phyloP scores from a whole-genome alignment of 805 yeast species.

The Candida gorgasii region DNA sequence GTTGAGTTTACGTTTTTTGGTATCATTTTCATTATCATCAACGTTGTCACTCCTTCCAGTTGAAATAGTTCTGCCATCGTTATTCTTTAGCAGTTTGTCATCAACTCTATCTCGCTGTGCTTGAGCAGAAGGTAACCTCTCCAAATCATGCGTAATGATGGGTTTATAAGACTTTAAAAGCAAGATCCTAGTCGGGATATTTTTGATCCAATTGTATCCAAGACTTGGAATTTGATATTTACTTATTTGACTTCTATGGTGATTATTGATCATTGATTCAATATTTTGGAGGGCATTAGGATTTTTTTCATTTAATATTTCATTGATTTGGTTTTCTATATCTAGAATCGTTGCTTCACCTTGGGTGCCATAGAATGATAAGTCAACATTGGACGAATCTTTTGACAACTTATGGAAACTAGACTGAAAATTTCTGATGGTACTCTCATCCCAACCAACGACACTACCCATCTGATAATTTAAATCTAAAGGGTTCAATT shows the following conservation, averaged over 20 bases:
- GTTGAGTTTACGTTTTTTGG: not conserved
- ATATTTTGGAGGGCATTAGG: not conserved
- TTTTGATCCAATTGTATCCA: conserved; percentile 35
- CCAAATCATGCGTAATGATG: conserved; percentile 10
- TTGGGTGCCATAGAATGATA: not conserved
- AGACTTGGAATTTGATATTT: conserved; percentile 24
- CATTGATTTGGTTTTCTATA: conserved; percentile 3
- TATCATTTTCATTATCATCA: not conserved
- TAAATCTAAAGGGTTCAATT: conserved; percentile 37
- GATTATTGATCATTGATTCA: not conserved
- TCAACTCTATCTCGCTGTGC: not conserved
- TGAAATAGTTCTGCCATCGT: not conserved
- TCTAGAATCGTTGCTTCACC: not conserved
- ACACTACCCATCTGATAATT: conserved; percentile 73
- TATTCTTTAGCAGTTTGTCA: not conserved
- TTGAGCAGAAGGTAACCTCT: not conserved
- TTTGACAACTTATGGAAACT: not conserved
- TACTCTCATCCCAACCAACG: conserved; percentile 68
- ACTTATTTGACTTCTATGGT: not conserved
- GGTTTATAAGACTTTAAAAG: conserved; percentile 33
- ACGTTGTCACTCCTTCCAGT: not conserved
- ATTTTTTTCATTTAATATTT: not conserved
- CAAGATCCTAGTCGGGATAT: conserved; percentile 25
- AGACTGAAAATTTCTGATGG: conserved; percentile 23
- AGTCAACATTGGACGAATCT: conserved; percentile 9